Evolutionary conservation across 1,284 basidiomycete genomes (phyloP), one percentile per base, ranked within the genome.

Genomic region (Ceratobasidium sp.): DNA sequence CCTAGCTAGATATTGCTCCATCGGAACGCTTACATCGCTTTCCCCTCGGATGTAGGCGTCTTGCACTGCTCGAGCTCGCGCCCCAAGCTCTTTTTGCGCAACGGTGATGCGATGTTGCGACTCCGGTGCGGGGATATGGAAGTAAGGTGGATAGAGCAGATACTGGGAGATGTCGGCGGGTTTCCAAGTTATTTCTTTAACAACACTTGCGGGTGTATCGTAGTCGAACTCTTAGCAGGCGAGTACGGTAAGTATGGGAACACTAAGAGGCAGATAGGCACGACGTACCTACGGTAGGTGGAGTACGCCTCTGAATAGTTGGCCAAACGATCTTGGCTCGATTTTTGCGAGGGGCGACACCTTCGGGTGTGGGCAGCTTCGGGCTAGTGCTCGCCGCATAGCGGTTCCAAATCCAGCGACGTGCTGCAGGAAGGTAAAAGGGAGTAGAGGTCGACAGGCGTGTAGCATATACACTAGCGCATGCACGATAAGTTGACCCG

Each of bases 311-410:
- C 54, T 9, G n/a, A 33, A n/a, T 38, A 77, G 84, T 82, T 5
- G 92, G 91, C 92, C 92, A 93, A 3, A 88, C 86, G 72, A 92
- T 85, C 11, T 81, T 77, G 48, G 87, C 75, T 14, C 78, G 77
- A 28, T 79, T 84, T 67, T 16, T 83, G 79, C 30, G 77, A 80
- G 14, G 79, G 79, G 56, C 81, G 79, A 63, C 56, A 11, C 49
- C 59, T 36, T 56, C 28, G 48, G 54, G 40, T 36, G 71, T 72
- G 6, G 87, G 86, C 21, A 91, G 77, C 42, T 81, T 79, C 12
- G 91, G 91, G 1, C 81, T 80, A 2, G 90, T 92, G 60, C 83
- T 84, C 1, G 85, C 83, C 3, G 89, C 90, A 74, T 86, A 87
- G 25, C 91, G 87, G 63, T 86, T 83, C 86, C 89, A 91, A 46